phyloP scores from a whole-genome alignment of 768 basidiomycete genomes.

The Tricholoma sp. region DNA sequence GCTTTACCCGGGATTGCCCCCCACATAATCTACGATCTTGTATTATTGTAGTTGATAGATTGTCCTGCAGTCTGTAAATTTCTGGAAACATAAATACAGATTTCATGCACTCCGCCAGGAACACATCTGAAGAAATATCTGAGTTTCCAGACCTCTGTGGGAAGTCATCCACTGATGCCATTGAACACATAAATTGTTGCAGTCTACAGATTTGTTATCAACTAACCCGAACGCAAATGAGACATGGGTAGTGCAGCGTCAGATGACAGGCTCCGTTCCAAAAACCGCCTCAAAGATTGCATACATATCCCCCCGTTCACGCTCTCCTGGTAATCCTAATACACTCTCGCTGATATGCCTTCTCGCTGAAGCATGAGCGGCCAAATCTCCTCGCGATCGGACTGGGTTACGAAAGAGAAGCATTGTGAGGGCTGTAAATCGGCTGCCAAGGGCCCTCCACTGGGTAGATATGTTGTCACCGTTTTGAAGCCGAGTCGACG shows the following conservation, averaged over 20 bases:
- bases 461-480: neutral
- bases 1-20: too few relatives aligned
- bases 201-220: too few relatives aligned
- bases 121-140: too few relatives aligned
- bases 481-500: neutral
- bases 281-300: neutral
- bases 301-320: neutral
- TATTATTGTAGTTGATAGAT: too few relatives aligned
- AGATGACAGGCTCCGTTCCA: neutral
- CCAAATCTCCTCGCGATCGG: neutral
- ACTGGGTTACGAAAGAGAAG: neutral
- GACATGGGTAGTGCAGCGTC: neutral
- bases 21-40: too few relatives aligned
- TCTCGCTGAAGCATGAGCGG: neutral
- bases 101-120: too few relatives aligned
- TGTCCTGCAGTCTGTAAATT: too few relatives aligned
- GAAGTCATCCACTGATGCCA: too few relatives aligned
- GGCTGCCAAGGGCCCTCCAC: neutral
- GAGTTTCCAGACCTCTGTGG: too few relatives aligned
- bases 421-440: neutral
- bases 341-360: neutral
- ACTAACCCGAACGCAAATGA: too few relatives aligned
- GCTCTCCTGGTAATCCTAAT: neutral
- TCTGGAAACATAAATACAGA: too few relatives aligned
- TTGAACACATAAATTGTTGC: too few relatives aligned